Evolutionary conservation across 208 protist species (phyloP).

Genomic region (Herpetomonas samuelpessoai): DNA sequence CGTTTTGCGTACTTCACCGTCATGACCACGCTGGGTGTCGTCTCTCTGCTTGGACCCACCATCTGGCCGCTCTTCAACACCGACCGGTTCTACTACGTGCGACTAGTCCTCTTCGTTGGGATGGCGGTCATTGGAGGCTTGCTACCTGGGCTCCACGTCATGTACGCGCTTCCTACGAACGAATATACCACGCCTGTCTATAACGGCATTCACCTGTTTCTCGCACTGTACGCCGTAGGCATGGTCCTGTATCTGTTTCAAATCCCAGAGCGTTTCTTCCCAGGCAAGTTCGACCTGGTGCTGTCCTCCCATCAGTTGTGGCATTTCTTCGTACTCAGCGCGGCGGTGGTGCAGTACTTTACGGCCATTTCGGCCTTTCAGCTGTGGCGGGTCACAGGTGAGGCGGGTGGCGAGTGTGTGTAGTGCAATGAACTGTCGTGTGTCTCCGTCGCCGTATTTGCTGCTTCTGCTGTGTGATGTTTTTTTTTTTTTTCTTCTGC

Average conservation of each 20-base stretch:
- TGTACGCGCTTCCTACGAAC: constrained; percentile 28
- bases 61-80: constrained; percentile 32
- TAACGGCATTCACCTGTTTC: constrained; percentile 27
- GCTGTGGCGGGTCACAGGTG: constrained; percentile 27
- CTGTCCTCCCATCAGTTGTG: constrained; percentile 47
- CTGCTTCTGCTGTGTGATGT: too few species aligned
- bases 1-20: constrained; percentile 32
- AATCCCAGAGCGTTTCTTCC: constrained; percentile 45
- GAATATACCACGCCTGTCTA: constrained; percentile 16
- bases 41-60: constrained; percentile 31
- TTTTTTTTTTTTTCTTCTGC: too few species aligned
- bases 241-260: constrained; percentile 44
- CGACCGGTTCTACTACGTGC: constrained; percentile 16
- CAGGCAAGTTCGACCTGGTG: constrained; percentile 45
- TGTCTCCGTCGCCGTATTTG: too few species aligned
- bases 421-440: too few species aligned
- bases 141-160: constrained; percentile 32
- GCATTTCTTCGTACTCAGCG: constrained; percentile 53
- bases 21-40: constrained; percentile 32
- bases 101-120: constrained; percentile 30
- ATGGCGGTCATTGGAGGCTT: constrained; percentile 35
- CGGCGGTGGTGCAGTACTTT: constrained; percentile 43
- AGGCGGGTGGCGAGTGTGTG: constrained; percentile 13
- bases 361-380: constrained; percentile 36
- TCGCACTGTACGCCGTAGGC: constrained; percentile 36